Evolutionary conservation across 2,329 filamentous ascomycete species (phyloP).

Genomic region (Fusarium sp.): DNA sequence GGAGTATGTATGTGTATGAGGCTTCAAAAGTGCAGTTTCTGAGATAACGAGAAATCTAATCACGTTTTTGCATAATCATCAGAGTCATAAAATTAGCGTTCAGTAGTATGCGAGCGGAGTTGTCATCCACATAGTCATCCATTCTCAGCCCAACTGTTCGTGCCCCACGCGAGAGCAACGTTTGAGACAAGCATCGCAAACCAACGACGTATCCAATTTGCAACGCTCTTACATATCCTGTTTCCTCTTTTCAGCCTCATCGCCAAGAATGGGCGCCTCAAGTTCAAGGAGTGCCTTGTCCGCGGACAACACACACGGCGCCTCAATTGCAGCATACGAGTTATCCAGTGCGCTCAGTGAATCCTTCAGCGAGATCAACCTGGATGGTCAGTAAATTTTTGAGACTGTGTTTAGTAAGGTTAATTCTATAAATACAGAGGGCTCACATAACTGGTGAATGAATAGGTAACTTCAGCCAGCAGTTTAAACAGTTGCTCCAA

Average conservation of each 20-base stretch:
- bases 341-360: constrained; percentile 21
- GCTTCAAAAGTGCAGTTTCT: no score
- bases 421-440: background rate
- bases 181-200: background rate
- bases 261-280: constrained; percentile 24
- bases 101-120: no score
- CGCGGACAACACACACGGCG: constrained; percentile 18
- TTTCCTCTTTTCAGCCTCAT: background rate
- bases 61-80: no score
- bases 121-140: background rate
- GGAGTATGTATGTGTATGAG: no score
- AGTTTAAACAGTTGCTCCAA: constrained; percentile 33
- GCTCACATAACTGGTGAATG: background rate
- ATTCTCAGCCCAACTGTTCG: background rate
- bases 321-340: constrained; percentile 27
- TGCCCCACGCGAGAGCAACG: background rate
- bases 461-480: constrained; percentile 25
- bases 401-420: background rate
- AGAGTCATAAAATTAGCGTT: no score
- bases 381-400: constrained; percentile 10
- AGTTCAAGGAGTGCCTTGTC: constrained; percentile 32
- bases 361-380: constrained; percentile 23
- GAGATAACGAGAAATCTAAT: no score
- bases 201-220: no score
- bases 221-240: background rate